Conservation (phyloP, 23 red algal species). For the Gracilaria gracilis region DNA sequence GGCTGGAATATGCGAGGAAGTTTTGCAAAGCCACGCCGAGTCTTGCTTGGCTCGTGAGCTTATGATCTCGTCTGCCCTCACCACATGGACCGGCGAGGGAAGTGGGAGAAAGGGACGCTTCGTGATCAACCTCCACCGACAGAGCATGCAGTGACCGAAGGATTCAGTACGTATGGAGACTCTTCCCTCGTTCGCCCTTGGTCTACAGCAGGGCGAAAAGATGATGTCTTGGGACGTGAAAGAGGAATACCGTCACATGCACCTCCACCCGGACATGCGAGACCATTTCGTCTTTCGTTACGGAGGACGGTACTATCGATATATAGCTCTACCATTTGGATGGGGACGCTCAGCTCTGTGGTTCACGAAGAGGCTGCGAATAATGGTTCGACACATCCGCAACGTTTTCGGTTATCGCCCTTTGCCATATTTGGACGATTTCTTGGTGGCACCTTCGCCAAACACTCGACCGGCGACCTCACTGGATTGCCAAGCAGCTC, state of each 20-base stretch:
- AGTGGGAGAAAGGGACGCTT: slow-evolving; percentile 8
- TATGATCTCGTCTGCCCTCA: slow-evolving; percentile 30
- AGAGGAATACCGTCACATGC: slow-evolving; percentile 37
- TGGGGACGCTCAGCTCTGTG: too few species aligned
- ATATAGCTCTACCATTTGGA: too few species aligned
- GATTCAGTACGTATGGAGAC: slow-evolving; percentile 14
- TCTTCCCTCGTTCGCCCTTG: not conserved
- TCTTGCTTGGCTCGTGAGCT: not conserved
- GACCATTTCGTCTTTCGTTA: slow-evolving; percentile 29
- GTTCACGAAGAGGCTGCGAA: too few species aligned
- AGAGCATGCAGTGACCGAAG: slow-evolving; percentile 15
- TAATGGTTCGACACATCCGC: too few species aligned
- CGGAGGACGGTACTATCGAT: not conserved
- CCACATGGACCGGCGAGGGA: not conserved
- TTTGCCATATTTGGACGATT: too few species aligned
- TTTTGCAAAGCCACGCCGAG: not conserved
- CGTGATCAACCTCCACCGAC: not conserved
- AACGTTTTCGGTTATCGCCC: too few species aligned
- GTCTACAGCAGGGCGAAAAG: not conserved
- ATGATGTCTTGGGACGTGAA: slow-evolving; percentile 62
- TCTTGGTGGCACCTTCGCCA: too few species aligned
- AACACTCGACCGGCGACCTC: too few species aligned
- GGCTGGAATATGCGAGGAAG: slow-evolving; percentile 13
- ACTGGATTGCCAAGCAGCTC: not conserved
- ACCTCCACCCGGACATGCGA: slow-evolving; percentile 4